These are phyloP conservation scores for Alternaria solani DNA, from an alignment of 2,329 filamentous ascomycete species.

Conservation along the genomic window DNA sequence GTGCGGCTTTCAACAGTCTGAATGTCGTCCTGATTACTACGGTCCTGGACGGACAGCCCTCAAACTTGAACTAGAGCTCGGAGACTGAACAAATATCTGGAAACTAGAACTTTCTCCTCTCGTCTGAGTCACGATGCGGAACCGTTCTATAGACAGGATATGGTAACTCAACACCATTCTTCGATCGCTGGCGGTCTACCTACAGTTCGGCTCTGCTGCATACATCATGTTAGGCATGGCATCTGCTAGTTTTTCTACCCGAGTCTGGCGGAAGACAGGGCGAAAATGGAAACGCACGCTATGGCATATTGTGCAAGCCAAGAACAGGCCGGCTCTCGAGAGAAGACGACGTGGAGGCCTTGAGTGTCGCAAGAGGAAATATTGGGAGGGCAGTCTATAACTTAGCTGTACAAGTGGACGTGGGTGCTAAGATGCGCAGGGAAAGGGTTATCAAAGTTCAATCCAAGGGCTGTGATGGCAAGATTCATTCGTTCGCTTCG, in stretches of 20 bases:
- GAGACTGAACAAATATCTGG: conserved; percentile 18
- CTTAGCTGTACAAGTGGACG: conserved; percentile 18
- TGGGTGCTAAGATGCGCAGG: conserved; percentile 23
- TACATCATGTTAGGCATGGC: not conserved
- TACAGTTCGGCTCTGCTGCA: not conserved
- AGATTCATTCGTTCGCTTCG: not conserved
- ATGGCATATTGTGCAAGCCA: not conserved
- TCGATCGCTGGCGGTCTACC: not conserved
- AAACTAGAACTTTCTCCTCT: not conserved
- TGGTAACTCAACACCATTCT: not conserved
- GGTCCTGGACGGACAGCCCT: conserved; percentile 57
- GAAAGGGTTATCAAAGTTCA: conserved; percentile 31
- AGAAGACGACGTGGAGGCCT: conserved; percentile 13
- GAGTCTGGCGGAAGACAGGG: conserved; percentile 8
- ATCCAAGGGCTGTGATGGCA: conserved; percentile 5
- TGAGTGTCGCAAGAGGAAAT: not conserved
- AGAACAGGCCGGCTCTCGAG: not conserved
- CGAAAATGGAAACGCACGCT: not conserved
- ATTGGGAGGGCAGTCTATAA: conserved; percentile 17
- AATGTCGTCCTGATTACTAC: conserved; percentile 60
- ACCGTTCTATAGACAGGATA: not conserved
- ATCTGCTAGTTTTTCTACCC: not conserved
- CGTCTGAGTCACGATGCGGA: not conserved
- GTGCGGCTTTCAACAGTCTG: conserved; percentile 57
- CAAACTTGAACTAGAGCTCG: conserved; percentile 27